Evolutionary conservation across 129 eudicot species (phyloP).

Genomic region (Pittosporum tobira): DNA sequence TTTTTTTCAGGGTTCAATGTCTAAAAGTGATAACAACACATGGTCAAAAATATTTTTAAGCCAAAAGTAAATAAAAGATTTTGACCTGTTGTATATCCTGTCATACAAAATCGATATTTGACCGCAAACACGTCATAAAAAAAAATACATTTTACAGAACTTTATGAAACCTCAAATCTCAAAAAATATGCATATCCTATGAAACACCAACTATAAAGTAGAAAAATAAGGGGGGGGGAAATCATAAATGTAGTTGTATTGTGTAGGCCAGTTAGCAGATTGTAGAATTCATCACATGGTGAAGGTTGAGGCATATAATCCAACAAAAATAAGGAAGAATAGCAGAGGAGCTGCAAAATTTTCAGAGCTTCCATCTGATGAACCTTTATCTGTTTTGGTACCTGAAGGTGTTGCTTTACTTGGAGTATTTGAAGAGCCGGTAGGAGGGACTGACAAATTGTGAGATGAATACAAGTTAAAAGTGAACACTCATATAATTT

Average conservation of each 20-base stretch:
- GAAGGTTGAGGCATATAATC: conserved; percentile 22
- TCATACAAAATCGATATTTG: neutral
- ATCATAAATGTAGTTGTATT: too few relatives aligned
- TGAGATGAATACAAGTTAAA: neutral
- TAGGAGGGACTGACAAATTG: conserved; percentile 32
- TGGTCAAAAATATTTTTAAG: too few relatives aligned
- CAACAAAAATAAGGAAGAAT: conserved; percentile 24
- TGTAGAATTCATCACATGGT: conserved; percentile 6
- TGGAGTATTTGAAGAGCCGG: conserved; percentile 40
- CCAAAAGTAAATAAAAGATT: too few relatives aligned
- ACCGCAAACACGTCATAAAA: neutral
- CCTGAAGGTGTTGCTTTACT: conserved; percentile 24
- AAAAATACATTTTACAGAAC: conserved; percentile 5
- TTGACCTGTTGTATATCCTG: neutral
- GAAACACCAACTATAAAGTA: conserved; percentile 2
- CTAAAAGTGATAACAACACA: too few relatives aligned
- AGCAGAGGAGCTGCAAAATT: conserved; percentile 21
- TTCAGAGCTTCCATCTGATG: conserved; percentile 33
- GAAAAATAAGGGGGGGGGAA: conserved; percentile 1
- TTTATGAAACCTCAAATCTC: neutral
- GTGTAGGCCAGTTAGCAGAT: neutral
- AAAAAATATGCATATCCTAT: neutral
- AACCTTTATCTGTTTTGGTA: conserved; percentile 25
- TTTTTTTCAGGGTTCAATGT: too few relatives aligned
- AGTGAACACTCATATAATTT: neutral